Evolutionary conservation across 352 stramenopile species (phyloP).

Genomic region (Saprolegnia diclina): DNA sequence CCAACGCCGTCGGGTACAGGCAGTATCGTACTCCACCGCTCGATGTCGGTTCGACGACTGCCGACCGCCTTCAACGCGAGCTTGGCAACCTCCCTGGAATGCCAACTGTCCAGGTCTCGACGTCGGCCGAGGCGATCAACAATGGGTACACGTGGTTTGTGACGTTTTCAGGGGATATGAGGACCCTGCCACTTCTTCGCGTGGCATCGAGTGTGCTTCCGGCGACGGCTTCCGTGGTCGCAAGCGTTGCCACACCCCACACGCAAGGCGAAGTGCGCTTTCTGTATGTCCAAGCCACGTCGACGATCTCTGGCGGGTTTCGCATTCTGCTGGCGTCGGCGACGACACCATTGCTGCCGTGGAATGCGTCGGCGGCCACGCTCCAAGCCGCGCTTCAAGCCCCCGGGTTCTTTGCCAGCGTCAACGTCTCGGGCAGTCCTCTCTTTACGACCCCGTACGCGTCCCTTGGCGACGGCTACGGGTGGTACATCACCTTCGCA

Average conservation of each 20-base stretch:
- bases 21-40: conserved; percentile 18
- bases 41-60: conserved; percentile 6
- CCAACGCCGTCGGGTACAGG: conserved; percentile 17
- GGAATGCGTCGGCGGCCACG: conserved; percentile 31
- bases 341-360: conserved; percentile 29
- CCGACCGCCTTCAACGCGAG: background rate
- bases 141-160: conserved; percentile 20
- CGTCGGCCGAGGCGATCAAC: conserved; percentile 13
- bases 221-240: background rate
- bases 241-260: background rate
- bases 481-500: conserved; percentile 43
- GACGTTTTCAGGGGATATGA: conserved; percentile 8
- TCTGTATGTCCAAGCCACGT: conserved; percentile 39
- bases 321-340: conserved; percentile 30
- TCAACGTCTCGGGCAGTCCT: conserved; percentile 31
- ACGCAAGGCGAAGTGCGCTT: conserved; percentile 33
- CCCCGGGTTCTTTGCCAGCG: conserved; percentile 33
- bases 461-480: conserved; percentile 40
- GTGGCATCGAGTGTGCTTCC: conserved; percentile 11
- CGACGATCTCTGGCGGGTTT: conserved; percentile 35
- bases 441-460: conserved; percentile 31
- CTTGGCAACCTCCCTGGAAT: background rate
- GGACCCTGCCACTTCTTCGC: background rate
- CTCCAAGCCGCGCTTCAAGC: conserved; percentile 32
- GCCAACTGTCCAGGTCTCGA: background rate